Base-by-base conservation (phyloP, 768 basidiomycete species). In the Mycena galericulata region DNA sequence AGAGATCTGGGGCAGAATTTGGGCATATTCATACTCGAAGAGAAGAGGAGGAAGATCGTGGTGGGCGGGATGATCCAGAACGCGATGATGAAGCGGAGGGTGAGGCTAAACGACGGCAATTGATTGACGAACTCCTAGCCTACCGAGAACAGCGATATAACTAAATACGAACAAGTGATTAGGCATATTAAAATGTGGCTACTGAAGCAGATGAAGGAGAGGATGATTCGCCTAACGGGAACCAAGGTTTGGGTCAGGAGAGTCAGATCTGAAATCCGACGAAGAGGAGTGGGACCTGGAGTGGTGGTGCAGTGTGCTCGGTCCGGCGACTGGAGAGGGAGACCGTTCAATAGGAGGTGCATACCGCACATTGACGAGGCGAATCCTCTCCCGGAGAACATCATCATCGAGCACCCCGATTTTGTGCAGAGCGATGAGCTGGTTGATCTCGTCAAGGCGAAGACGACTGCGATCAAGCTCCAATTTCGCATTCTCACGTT, bases 71-170 rank as follows among this genome's bases (percentile, higher is more conserved):
- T 29, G 60, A 63, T 3, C 53, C 46, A 11, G 61, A 22, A 45
- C 34, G 34, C 34, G 61, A 50, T 29, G 64, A 66, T 26, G 65
- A 53, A 29, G 65, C 29, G 11, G 71, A 73, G 10, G 68, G 62
- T 15, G 65, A 71, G 34, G 41, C 55, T 24, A 75, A 76, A 34
- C 64, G 70, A n/a, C 41, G 47, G n/a, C 47, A 36, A 47, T 65
- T 77, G 40, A 69, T 59, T 17, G 68, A 59, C n/a, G 75, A 77
- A 67, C 65, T 75, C 34, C 20, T 75, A 22, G 72, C 66, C 36
- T 63, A 66, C 43, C 49, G 51, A 20, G 53, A 54, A 57, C 36
- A 58, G 40, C 53, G 27, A 61, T 10, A 59, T 49, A 62, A 68
- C 30, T 67, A 62, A 51, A 61, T 36, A 36, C 34, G 34, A 36